These are phyloP conservation scores for Tetrahymena malaccensis DNA, from an alignment of 73 alveolate genomes.

Conservation along the genomic window DNA sequence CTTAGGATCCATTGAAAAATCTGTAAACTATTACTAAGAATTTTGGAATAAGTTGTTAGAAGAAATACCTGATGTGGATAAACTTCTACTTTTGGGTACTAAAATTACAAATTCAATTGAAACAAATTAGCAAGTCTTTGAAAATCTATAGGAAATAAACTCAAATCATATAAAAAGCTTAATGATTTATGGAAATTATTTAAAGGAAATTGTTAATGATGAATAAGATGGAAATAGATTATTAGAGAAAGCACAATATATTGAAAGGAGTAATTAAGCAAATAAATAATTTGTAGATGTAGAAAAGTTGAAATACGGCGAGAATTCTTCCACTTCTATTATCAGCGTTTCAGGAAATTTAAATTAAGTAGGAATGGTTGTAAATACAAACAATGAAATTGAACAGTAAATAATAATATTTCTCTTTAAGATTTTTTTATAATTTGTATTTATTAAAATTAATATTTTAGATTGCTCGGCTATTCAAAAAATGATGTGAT, in stretches of 20 bases:
- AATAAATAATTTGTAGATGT: constrained; percentile 21
- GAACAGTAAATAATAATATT: too few relatives aligned
- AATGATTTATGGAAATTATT: constrained; percentile 24
- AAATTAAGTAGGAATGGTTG: constrained; percentile 21
- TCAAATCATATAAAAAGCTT: constrained; percentile 28
- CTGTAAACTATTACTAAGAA: constrained; percentile 22
- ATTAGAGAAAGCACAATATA: constrained; percentile 29
- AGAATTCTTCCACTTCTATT: constrained; percentile 24
- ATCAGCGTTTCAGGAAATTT: constrained; percentile 36
- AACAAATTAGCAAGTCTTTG: constrained; percentile 3
- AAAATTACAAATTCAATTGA: constrained; percentile 28
- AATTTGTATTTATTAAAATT: neutral
- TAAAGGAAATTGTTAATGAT: constrained; percentile 35
- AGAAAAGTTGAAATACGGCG: constrained; percentile 42
- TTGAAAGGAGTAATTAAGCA: constrained; percentile 18
- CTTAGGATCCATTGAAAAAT: constrained; percentile 16
- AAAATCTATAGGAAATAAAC: constrained; percentile 28
- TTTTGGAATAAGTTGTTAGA: constrained; percentile 44
- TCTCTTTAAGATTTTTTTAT: too few relatives aligned
- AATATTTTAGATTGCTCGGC: constrained; percentile 5
- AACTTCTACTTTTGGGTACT: constrained; percentile 29
- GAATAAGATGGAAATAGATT: constrained; percentile 30
- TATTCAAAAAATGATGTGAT: constrained; percentile 26
- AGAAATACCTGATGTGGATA: constrained; percentile 35
- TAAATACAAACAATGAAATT: constrained; percentile 22